phyloP scores from a whole-genome alignment of 495 filamentous ascomycete genomes.

The Halenospora varia region DNA sequence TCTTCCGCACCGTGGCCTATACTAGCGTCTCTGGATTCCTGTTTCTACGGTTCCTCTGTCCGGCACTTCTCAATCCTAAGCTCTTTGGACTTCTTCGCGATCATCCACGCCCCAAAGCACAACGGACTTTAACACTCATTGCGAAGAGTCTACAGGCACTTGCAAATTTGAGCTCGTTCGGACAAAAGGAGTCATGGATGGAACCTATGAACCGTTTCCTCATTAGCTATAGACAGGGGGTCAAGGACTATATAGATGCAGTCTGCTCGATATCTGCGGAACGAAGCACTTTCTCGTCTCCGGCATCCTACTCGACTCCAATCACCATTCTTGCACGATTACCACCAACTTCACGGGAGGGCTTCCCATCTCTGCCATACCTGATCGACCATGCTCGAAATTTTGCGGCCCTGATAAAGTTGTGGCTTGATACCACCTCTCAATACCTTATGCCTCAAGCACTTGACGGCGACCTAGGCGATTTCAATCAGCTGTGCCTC shows the following conservation, averaged over 20 bases:
- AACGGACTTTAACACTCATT: slow-evolving; percentile 88
- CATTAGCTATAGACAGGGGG: slow-evolving; percentile 57
- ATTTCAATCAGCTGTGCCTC: slow-evolving; percentile 73
- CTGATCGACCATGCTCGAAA: slow-evolving; percentile 87
- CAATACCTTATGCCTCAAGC: slow-evolving; percentile 36
- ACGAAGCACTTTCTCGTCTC: slow-evolving; percentile 56
- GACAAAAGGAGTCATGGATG: slow-evolving; percentile 97
- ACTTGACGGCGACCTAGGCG: slow-evolving; percentile 57
- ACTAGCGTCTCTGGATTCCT: slow-evolving; percentile 96
- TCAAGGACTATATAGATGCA: slow-evolving; percentile 83
- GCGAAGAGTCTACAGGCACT: slow-evolving; percentile 94
- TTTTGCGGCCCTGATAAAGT: slow-evolving; percentile 80
- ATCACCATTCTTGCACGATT: slow-evolving; percentile 84
- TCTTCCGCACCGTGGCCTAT: slow-evolving; percentile 86
- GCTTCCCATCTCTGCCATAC: slow-evolving; percentile 91
- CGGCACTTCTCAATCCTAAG: slow-evolving; percentile 93
- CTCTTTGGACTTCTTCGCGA: slow-evolving; percentile 87
- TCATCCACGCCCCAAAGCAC: slow-evolving; percentile 79
- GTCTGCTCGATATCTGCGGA: slow-evolving; percentile 80
- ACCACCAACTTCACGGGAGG: slow-evolving; percentile 79
- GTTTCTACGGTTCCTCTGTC: slow-evolving; percentile 94
- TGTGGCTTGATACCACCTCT: slow-evolving; percentile 70
- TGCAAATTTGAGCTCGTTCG: slow-evolving; percentile 90
- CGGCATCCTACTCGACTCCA: slow-evolving; percentile 89
- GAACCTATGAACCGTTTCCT: slow-evolving; percentile 92